These are phyloP conservation scores for Calocera cornea DNA, from an alignment of 768 basidiomycete genomes.

Conservation along the genomic window DNA sequence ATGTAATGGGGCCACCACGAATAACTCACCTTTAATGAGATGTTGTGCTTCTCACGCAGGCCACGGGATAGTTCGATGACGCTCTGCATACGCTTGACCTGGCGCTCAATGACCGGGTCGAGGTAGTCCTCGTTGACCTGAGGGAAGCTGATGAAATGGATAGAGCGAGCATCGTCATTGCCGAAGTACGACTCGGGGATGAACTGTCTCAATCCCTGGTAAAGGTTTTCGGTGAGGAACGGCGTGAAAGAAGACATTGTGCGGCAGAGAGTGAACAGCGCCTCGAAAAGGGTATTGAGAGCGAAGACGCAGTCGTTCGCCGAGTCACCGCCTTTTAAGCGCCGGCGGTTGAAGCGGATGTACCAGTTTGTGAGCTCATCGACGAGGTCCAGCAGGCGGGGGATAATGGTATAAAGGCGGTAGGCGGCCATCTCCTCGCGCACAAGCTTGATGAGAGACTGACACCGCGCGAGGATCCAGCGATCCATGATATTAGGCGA, in stretches of 20 bases:
- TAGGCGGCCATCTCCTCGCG: constrained; percentile 92
- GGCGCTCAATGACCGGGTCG: constrained; percentile 81
- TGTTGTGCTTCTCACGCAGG: constrained; percentile 70
- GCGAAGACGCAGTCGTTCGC: constrained; percentile 75
- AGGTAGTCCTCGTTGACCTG: constrained; percentile 89
- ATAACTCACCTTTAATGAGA: constrained; percentile 72
- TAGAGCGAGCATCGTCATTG: constrained; percentile 66
- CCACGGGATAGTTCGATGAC: constrained; percentile 86
- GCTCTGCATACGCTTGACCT: constrained; percentile 86
- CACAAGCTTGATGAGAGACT: constrained; percentile 85
- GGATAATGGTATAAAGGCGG: constrained; percentile 92
- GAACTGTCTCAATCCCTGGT: constrained; percentile 76
- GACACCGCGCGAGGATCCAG: constrained; percentile 97
- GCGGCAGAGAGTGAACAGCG: constrained; percentile 81
- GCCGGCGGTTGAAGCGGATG: constrained; percentile 93
- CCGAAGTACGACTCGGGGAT: constrained; percentile 60
- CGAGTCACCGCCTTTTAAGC: constrained; percentile 91
- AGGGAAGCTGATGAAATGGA: constrained; percentile 94
- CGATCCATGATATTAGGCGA: constrained; percentile 95
- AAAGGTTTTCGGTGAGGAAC: constrained; percentile 92
- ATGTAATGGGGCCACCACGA: background rate
- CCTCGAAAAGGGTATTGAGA: constrained; percentile 90
- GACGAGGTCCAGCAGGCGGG: constrained; percentile 79
- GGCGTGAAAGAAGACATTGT: constrained; percentile 99
- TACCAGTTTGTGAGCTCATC: constrained; percentile 99